Percentiles rank a stretch among this genome's conserved stretches.
Conservation (phyloP, 768 basidiomycete species). For the Boletus subparvulus region DNA sequence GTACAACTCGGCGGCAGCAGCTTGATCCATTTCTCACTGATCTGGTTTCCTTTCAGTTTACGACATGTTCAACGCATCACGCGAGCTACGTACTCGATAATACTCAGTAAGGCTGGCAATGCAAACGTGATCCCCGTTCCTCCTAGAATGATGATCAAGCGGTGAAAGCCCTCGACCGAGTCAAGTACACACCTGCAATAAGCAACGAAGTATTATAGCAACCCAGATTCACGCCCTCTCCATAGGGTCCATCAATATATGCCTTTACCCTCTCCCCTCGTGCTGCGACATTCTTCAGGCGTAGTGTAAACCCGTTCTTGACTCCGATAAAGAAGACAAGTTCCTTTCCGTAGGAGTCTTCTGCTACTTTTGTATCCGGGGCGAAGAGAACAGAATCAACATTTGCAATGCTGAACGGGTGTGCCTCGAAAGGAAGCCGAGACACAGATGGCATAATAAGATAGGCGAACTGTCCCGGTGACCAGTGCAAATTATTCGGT, state of each 20-base stretch:
- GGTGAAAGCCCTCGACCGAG: background rate
- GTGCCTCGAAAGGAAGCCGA: constrained; percentile 45
- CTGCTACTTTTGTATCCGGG: background rate
- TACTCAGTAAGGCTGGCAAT: constrained; percentile 43
- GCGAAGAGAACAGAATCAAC: constrained; percentile 24
- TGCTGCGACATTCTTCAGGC: constrained; percentile 36
- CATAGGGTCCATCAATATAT: constrained; percentile 59
- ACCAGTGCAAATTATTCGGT: constrained; percentile 47
- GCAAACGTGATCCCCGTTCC: constrained; percentile 53
- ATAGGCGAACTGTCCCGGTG: constrained; percentile 53
- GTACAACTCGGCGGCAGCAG: constrained; percentile 34
- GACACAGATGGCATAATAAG: constrained; percentile 48
- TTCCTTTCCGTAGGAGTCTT: constrained; percentile 30
- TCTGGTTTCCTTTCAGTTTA: constrained; percentile 1
- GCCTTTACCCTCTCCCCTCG: constrained; percentile 39
- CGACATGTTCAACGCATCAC: background rate
- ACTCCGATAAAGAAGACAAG: constrained; percentile 57
- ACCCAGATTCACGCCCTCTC: constrained; percentile 38
- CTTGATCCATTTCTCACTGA: constrained; percentile 20
- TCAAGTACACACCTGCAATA: constrained; percentile 41
- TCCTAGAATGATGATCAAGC: constrained; percentile 27
- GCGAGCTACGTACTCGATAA: constrained; percentile 37
- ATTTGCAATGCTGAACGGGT: constrained; percentile 59
- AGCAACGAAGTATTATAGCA: constrained; percentile 46
- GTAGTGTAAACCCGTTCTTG: constrained; percentile 54